Evolutionary conservation across 2,329 filamentous ascomycete genomes (phyloP).

Genomic region (Penicillium corylophilum): DNA sequence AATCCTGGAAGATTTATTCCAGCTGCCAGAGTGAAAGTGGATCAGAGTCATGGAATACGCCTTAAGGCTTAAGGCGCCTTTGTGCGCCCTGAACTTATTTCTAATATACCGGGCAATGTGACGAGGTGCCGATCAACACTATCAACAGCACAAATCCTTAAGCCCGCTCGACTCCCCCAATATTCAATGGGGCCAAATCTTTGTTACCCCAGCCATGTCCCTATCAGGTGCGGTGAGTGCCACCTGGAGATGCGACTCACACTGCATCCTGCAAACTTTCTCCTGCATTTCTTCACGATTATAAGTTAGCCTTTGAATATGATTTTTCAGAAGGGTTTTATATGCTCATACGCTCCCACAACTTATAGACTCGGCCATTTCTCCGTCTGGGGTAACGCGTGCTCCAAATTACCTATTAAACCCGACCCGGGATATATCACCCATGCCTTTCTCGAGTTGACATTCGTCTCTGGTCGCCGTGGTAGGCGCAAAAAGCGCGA

Average conservation of each 20-base stretch:
- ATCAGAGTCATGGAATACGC: neutral
- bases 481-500: slow-evolving; percentile 6
- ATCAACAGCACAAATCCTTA: slow-evolving; percentile 6
- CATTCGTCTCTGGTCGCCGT: slow-evolving; percentile 1
- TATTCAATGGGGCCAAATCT: neutral
- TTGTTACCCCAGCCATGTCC: slow-evolving; percentile 1
- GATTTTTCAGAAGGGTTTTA: neutral
- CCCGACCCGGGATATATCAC: slow-evolving; percentile 9
- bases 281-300: neutral
- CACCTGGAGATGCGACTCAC: neutral
- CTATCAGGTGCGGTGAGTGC: neutral
- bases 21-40: neutral
- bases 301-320: neutral
- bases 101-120: neutral
- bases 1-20: slow-evolving; percentile 14
- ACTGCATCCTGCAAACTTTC: neutral
- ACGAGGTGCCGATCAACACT: slow-evolving; percentile 6
- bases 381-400: neutral
- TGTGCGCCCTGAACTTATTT: neutral
- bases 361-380: neutral
- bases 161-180: neutral
- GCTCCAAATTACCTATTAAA: slow-evolving; percentile 12
- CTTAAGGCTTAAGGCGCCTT: neutral
- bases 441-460: slow-evolving; percentile 12
- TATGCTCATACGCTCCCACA: neutral